Evolutionary conservation across 2,329 filamentous ascomycete genomes (phyloP).

Genomic region (Colletotrichum nymphaeae): DNA sequence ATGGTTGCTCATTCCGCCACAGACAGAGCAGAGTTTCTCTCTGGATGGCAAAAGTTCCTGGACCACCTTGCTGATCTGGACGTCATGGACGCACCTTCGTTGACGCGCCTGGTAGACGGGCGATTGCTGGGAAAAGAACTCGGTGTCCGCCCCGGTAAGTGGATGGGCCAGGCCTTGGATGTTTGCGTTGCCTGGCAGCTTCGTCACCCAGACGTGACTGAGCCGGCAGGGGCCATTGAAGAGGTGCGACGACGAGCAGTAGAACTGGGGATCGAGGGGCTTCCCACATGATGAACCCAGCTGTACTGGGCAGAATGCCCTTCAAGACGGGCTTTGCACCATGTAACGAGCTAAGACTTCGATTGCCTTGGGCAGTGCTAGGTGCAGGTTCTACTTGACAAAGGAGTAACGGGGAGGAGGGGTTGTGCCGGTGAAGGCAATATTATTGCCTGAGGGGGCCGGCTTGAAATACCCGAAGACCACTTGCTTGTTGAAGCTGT

Average conservation of each 20-base stretch:
- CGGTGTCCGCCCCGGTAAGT: constrained; percentile 78
- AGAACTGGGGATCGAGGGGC: constrained; percentile 61
- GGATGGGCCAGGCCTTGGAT: constrained; percentile 85
- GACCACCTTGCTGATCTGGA: constrained; percentile 66
- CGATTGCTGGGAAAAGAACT: constrained; percentile 77
- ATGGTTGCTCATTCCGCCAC: constrained; percentile 30
- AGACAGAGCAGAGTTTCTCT: constrained; percentile 59
- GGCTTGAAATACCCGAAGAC: neutral
- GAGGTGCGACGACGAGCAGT: constrained; percentile 64
- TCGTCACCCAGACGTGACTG: constrained; percentile 75
- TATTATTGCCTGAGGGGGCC: neutral
- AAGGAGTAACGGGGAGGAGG: neutral
- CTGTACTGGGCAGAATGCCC: no score
- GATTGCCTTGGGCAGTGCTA: neutral
- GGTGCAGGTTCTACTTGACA: neutral
- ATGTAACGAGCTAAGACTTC: neutral
- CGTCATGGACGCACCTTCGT: constrained; percentile 65
- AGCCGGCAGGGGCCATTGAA: constrained; percentile 68
- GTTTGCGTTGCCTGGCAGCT: constrained; percentile 90
- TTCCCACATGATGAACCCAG: neutral
- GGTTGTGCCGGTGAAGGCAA: neutral
- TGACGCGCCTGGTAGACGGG: constrained; percentile 79
- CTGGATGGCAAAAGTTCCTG: constrained; percentile 65
- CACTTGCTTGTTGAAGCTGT: neutral
- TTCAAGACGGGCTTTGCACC: neutral